Conservation (phyloP, 176 grass and related monocot species). For the Avena insularis region DNA sequence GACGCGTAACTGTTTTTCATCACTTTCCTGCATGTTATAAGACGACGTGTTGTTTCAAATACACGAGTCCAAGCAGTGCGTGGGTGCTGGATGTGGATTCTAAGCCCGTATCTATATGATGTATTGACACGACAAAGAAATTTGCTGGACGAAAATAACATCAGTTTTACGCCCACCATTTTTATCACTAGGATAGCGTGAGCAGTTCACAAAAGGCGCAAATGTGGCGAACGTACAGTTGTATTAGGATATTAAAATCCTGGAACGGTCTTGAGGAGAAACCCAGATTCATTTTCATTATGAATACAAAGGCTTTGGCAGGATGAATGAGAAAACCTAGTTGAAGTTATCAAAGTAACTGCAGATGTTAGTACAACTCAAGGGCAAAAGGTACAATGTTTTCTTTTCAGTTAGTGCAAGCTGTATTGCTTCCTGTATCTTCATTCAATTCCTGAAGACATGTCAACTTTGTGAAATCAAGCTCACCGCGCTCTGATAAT, state of each 20-base stretch:
- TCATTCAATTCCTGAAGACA: not conserved
- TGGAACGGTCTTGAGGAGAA: not conserved
- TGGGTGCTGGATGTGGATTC: not conserved
- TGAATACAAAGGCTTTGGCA: not conserved
- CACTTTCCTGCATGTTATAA: not conserved
- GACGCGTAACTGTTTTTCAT: not conserved
- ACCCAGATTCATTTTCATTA: not conserved
- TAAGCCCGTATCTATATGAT: not conserved
- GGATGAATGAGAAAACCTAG: not conserved
- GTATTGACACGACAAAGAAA: not conserved
- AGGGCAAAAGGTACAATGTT: not conserved
- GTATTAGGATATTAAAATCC: not conserved
- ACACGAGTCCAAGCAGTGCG: not conserved
- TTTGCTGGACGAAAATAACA: not conserved
- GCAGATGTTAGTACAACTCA: not conserved
- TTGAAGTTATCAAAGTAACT: not conserved
- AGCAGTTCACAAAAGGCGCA: not conserved
- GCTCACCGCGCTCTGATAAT: not conserved
- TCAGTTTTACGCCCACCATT: not conserved
- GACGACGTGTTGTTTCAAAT: not conserved
- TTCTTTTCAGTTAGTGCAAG: slow-evolving; percentile 7
- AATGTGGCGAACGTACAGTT: not conserved
- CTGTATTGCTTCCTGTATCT: not conserved
- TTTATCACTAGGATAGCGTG: not conserved
- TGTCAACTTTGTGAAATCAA: not conserved